Evolutionary conservation across 192 early-diverging fungal species (phyloP), one percentile per base, ranked within the genome.

Genomic region (Coemansia sp.): DNA sequence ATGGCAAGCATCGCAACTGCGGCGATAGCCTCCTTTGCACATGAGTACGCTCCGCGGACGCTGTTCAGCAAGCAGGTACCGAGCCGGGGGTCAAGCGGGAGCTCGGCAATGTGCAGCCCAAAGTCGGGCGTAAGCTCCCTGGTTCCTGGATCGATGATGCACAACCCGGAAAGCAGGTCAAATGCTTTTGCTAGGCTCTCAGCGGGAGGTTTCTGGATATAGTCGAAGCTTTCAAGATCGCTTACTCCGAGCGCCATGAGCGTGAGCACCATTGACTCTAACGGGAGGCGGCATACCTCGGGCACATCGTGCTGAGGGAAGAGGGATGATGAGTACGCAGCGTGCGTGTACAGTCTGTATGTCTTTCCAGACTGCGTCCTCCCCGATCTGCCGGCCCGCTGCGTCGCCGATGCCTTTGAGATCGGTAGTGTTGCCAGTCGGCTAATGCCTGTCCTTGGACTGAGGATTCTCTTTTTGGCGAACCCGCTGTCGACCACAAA

Each of bases 401-500:
- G 95, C 61, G 90, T 84, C 35, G 95, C 95, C 30, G 92, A 91
- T 5, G 95, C 93, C 77, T 94, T 91, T 14, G 95, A 98, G 20
- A 93, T 91, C 4, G 97, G 91, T 30, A 86, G 86, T 9, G 94
- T 93, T 12, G 93, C 87, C 30, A 99, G 81, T n/a, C 90, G 88
- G 83, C 97, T 94, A 88, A 96, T 94, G 18, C 94, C 93, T 0
- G 95, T 87, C 52, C 89, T 88, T 36, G 92, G 88, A 73, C 97
- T 94, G 79, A 92, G 95, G 35, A 89, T 90, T 51, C 95, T 95
- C 70, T 94, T 93, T 68, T 97, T 97, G 64, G 87, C 87, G 74
- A 95, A 94, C 39, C 97, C 97, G 49, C 93, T 89, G 71, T 99
- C 97, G 34, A 99, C 88, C 5, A 99, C 97, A 73, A 95, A 97